Percentiles rank a stretch among this genome's conserved stretches.
These are phyloP conservation scores for Isabelozyma heimii DNA, from an alignment of 805 yeast genomes.

Conservation along the genomic window DNA sequence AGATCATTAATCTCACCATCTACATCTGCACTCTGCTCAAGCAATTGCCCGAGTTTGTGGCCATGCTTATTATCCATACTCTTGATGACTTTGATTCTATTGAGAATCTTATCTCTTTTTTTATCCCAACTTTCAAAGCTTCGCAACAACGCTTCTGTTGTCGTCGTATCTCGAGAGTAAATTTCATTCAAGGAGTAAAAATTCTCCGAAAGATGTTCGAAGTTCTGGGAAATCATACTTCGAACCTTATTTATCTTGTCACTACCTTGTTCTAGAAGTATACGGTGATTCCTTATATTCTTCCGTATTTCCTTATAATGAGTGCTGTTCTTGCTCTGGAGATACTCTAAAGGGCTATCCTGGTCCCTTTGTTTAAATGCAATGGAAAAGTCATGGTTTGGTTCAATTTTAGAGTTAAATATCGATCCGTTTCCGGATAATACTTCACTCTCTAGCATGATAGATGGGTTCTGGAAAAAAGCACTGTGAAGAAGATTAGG, in stretches of 20 bases:
- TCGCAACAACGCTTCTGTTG: slow-evolving; percentile 20
- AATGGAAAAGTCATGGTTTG: background rate
- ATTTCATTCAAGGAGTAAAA: slow-evolving; percentile 46
- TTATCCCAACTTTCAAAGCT: slow-evolving; percentile 41
- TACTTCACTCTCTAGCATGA: slow-evolving; percentile 3
- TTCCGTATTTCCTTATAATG: slow-evolving; percentile 15
- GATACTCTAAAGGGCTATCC: slow-evolving; percentile 10
- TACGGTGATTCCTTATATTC: slow-evolving; percentile 20
- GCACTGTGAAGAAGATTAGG: slow-evolving; percentile 12
- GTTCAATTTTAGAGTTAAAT: background rate
- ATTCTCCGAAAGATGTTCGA: slow-evolving; percentile 40
- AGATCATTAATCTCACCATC: slow-evolving; percentile 38
- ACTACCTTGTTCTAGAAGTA: slow-evolving; percentile 31
- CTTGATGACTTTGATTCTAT: slow-evolving; percentile 36
- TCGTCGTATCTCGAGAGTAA: slow-evolving; percentile 35
- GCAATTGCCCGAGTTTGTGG: slow-evolving; percentile 31
- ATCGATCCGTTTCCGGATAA: background rate
- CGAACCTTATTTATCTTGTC: slow-evolving; percentile 27
- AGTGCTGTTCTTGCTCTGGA: slow-evolving; percentile 9
- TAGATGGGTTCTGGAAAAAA: slow-evolving; percentile 17
- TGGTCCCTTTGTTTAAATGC: background rate
- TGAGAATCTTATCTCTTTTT: slow-evolving; percentile 29
- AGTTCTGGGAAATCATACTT: slow-evolving; percentile 19
- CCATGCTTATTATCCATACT: slow-evolving; percentile 43
- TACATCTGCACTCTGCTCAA: slow-evolving; percentile 26